These are phyloP conservation scores for Lolium multiflorum DNA, from an alignment of 176 grass and related monocot genomes.

Conservation along the genomic window DNA sequence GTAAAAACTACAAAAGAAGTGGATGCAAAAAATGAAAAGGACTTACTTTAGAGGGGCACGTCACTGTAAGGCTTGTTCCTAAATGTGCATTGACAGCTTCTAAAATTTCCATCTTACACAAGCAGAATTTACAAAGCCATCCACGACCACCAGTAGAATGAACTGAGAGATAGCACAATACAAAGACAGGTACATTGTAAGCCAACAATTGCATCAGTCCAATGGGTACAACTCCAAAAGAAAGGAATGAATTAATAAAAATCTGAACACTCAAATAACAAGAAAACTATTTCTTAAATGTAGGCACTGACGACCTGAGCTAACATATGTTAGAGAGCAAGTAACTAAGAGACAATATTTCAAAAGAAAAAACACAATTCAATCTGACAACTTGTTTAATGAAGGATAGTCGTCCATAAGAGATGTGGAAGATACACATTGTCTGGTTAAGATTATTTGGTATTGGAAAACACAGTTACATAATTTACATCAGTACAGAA, in stretches of 20 bases:
- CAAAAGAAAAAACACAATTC: background rate
- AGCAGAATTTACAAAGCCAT: conserved; percentile 92
- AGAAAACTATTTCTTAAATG: background rate
- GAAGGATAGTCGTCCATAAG: conserved; percentile 4
- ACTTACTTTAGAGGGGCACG: conserved; percentile 65
- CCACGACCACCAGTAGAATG: conserved; percentile 59
- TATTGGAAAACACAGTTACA: conserved; percentile 4
- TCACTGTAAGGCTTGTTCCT: conserved; percentile 66
- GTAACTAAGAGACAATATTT: background rate
- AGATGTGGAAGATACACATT: background rate
- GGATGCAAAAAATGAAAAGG: conserved; percentile 16
- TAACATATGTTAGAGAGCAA: conserved; percentile 9
- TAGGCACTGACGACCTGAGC: background rate
- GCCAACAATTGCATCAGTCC: conserved; percentile 11
- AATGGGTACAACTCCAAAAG: background rate
- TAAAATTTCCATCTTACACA: conserved; percentile 78
- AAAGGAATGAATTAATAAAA: background rate
- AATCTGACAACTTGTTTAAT: conserved; percentile 2
- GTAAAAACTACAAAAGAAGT: conserved; percentile 45
- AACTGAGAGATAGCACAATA: conserved; percentile 51
- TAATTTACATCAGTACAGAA: conserved; percentile 4
- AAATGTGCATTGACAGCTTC: conserved; percentile 95
- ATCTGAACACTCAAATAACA: background rate
- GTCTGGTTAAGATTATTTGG: background rate
- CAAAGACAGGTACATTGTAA: conserved; percentile 40